Evolutionary conservation across 805 yeast species (phyloP).

Genomic region (Maudiozyma saulgeensis): DNA sequence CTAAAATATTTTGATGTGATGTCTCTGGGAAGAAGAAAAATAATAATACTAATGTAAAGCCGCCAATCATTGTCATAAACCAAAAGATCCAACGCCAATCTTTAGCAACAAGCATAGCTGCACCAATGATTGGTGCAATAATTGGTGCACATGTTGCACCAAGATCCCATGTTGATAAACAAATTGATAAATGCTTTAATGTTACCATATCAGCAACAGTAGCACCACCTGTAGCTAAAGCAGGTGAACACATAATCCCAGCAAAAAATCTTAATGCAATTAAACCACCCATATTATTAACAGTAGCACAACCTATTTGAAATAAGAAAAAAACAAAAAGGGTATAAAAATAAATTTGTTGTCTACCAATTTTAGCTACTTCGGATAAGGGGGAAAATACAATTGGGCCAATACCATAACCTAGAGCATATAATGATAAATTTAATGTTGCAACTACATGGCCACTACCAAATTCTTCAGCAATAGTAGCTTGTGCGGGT

Average conservation of each 20-base stretch:
- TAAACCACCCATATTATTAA: constrained; percentile 41
- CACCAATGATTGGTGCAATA: constrained; percentile 49
- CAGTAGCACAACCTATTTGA: constrained; percentile 49
- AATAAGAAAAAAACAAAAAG: constrained; percentile 39
- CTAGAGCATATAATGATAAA: constrained; percentile 45
- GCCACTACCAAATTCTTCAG: constrained; percentile 37
- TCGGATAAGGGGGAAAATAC: constrained; percentile 52
- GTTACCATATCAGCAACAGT: constrained; percentile 41
- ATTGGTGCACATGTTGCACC: constrained; percentile 49
- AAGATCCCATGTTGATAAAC: constrained; percentile 43
- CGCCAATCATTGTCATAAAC: constrained; percentile 35
- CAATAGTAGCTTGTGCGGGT: constrained; percentile 40
- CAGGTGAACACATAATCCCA: constrained; percentile 49
- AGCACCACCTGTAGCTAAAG: constrained; percentile 52
- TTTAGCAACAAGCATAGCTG: constrained; percentile 39
- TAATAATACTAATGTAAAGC: constrained; percentile 26
- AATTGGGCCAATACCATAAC: constrained; percentile 55
- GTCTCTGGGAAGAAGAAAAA: constrained; percentile 42
- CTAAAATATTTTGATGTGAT: constrained; percentile 35
- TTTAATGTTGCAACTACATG: constrained; percentile 41
- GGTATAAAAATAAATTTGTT: constrained; percentile 38
- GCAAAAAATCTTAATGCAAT: constrained; percentile 42
- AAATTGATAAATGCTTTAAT: constrained; percentile 36
- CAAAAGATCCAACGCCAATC: constrained; percentile 49
- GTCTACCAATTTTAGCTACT: constrained; percentile 44